Evolutionary conservation across 257 asterid genomes (phyloP).

Genomic region (Jacaranda copaia): DNA sequence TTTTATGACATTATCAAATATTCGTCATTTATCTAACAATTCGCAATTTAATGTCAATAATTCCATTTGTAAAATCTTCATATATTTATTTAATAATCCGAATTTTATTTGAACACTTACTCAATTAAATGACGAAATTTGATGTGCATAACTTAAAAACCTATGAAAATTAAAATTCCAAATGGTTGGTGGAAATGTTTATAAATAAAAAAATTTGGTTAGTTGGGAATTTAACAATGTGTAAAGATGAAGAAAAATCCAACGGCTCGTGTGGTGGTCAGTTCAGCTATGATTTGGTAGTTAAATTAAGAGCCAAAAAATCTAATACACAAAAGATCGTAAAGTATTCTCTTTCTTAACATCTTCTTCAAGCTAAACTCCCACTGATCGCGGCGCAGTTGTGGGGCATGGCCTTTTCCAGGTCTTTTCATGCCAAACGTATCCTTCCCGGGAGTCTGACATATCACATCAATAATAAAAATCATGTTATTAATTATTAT

Average conservation of each 20-base stretch:
- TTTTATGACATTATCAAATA: too few relatives aligned
- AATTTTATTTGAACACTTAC: too few relatives aligned
- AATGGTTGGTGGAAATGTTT: constrained; percentile 6
- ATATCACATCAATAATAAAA: neutral
- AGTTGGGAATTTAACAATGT: neutral
- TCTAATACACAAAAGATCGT: constrained; percentile 5
- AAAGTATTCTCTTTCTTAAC: neutral
- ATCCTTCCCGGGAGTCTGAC: neutral
- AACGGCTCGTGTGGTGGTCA: constrained; percentile 47
- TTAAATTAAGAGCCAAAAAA: constrained; percentile 35
- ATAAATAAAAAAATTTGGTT: neutral
- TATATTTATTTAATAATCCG: too few relatives aligned
- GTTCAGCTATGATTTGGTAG: constrained; percentile 34
- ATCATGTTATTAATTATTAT: neutral
- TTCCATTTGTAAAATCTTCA: too few relatives aligned
- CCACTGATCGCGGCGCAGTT: constrained; percentile 57
- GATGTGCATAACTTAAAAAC: too few relatives aligned
- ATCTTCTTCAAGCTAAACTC: constrained; percentile 41
- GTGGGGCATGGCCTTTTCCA: constrained; percentile 4
- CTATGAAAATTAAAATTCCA: neutral
- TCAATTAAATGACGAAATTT: too few relatives aligned
- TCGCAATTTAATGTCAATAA: too few relatives aligned
- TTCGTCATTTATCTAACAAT: too few relatives aligned
- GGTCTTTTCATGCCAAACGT: neutral
- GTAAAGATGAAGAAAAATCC: neutral